A percentile compares a stretch with the other conserved stretches of the same genome.
phyloP scores from a whole-genome alignment of 2,329 filamentous ascomycete genomes.

The Alternaria sp. region DNA sequence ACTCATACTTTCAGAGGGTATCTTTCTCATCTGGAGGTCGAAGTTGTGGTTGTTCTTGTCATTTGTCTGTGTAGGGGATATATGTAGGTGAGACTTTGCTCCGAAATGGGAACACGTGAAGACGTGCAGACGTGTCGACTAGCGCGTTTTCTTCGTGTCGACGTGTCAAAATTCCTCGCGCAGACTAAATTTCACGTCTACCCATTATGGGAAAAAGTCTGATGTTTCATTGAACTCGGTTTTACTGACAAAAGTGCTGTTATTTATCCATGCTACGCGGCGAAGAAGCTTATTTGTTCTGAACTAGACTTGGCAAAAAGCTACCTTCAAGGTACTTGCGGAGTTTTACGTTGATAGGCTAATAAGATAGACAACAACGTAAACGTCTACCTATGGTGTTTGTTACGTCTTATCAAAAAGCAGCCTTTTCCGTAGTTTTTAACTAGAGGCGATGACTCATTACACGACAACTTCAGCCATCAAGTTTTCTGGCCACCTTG shows the following conservation, averaged over 20 bases:
- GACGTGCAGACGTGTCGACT: background rate
- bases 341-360: no score
- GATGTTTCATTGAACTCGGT: background rate
- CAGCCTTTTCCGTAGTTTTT: background rate
- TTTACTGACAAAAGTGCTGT: background rate
- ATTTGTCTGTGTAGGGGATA: background rate
- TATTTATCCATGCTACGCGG: background rate
- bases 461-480: slow-evolving; percentile 50
- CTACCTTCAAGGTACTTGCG: no score
- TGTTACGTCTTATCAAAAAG: no score
- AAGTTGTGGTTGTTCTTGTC: background rate
- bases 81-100: background rate
- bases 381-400: no score
- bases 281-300: no score
- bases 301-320: no score
- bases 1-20: background rate
- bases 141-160: slow-evolving; percentile 1
- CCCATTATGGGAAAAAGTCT: no score
- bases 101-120: background rate
- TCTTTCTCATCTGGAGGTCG: background rate
- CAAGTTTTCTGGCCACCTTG: slow-evolving; percentile 60
- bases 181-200: no score
- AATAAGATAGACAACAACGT: no score
- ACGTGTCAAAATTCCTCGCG: background rate
- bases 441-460: background rate